Base-by-base conservation (phyloP, 441 rosid species). In the Jatropha multifida region DNA sequence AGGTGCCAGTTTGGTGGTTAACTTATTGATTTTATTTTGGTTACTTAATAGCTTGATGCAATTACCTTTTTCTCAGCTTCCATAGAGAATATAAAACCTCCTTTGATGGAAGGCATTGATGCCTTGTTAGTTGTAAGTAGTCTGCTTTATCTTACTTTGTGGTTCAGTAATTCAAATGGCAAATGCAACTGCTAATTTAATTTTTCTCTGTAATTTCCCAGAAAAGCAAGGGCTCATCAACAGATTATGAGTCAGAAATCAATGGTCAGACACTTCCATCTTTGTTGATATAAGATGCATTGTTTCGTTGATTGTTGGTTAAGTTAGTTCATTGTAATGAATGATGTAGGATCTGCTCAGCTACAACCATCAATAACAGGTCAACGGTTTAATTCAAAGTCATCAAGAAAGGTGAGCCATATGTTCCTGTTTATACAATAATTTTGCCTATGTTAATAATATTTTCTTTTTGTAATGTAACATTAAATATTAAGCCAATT, bases 71-170 rank as follows among this genome's bases (percentile, higher is more conserved):
- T 40, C 40, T 8, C 80, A 77, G 76, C 69, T 49, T 58, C 41
- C 46, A 23, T 59, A 17, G 76, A 66, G 51, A 56, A 18, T 51
- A 60, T 66, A 44, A 77, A 84, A 58, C 90, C 85, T 46, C 98
- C 97, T 27, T 51, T 74, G 70, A 81, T 94, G 90, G 96, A 88
- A 80, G 93, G 94, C 55, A 62, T 90, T 65, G 89, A 81, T 75
- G 79, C 74, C 55, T 69, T 84, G 66, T 68, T 75, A 76, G 75
- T 74, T 40, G 90, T 88, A 83, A 85, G 84, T 69, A 65, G 13
- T 71, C 65, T 11, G 64, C 63, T 60, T 73, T 66, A 12, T 66
- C 61, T 55, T 58, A 26, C 70, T 20, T 69, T 78, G 12, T 74
- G 7, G 27, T 77, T 49, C 54, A 6, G 20, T 64, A 18, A 65